phyloP scores from a whole-genome alignment of 2,329 filamentous ascomycete genomes.

The Ceratocystis lukuohia region DNA sequence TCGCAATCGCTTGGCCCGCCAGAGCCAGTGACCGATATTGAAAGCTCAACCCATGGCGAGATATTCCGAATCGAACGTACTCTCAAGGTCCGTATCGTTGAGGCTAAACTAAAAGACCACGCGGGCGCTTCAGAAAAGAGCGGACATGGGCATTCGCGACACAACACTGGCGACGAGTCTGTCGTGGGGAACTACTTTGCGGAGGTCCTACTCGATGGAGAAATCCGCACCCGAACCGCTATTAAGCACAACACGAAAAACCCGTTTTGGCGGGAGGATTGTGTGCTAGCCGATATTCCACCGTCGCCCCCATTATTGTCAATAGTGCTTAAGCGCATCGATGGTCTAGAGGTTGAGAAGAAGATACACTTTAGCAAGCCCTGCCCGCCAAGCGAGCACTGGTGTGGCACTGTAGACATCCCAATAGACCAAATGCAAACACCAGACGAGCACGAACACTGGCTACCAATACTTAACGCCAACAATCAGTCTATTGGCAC shows the following conservation, averaged over 20 bases:
- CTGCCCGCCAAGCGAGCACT: constrained; percentile 33
- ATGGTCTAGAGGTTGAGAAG: constrained; percentile 29
- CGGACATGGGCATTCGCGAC: neutral
- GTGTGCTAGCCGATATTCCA: constrained; percentile 62
- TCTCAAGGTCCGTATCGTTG: constrained; percentile 44
- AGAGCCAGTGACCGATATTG: constrained; percentile 29
- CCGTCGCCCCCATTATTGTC: constrained; percentile 54
- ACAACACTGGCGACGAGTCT: constrained; percentile 29
- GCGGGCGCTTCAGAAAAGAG: constrained; percentile 12
- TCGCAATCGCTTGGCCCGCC: constrained; percentile 32
- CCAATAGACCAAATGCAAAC: constrained; percentile 64
- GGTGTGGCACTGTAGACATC: constrained; percentile 67
- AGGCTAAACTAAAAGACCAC: constrained; percentile 44
- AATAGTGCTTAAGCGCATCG: constrained; percentile 55
- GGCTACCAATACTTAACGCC: constrained; percentile 71
- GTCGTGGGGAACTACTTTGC: constrained; percentile 58
- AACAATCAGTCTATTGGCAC: constrained; percentile 66
- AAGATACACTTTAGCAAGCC: constrained; percentile 17
- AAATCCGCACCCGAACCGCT: constrained; percentile 62
- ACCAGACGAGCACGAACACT: constrained; percentile 69
- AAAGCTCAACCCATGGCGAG: constrained; percentile 30
- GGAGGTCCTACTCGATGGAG: constrained; percentile 67
- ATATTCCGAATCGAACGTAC: constrained; percentile 52
- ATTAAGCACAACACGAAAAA: constrained; percentile 57
- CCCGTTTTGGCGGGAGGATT: constrained; percentile 73